Evolutionary conservation across 176 grass and related monocot genomes (phyloP), one percentile per base, ranked within the genome.

Genomic region (Chloris gayana): DNA sequence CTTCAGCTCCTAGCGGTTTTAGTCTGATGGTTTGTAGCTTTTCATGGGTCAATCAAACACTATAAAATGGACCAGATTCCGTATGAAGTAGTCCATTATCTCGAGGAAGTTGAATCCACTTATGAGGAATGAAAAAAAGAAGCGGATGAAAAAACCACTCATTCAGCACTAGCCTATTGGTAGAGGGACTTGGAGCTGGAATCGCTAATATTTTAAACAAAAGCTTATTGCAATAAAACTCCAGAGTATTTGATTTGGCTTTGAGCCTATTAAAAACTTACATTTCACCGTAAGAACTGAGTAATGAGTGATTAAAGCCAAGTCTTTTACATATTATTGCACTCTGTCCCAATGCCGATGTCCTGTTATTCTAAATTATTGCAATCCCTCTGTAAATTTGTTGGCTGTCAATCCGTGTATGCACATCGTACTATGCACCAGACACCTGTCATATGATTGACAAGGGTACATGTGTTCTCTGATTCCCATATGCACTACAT

Each of bases 1-100:
- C 41, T 87, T 63, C 75, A 80, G 75, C 73, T 84, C 70, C 46
- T 91, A 49, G 39, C 69, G 34, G 8, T 92, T 63, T 91, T 85
- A 21, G 80, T 81, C 32, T 87, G 57, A 83, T 80, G 62, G 38
- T 42, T 44, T 69, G 41, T 58, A 62, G 69, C 58, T 78, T 59
- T 80, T 84, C 46, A 56, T 73, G 6, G 63, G 26, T 83, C 14
- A 81, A 67, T 46, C 44, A 53, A 32, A 19, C 58, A 44, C 9
- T 22, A 75, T 49, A 42, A 59, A 68, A 60, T 64, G 22, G 6
- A 49, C 70, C 60, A 67, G 27, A 49, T 80, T 79, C 70, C 60
- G 14, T 25, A 22, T 67, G 17, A 41, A 37, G 26, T 26, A 59
- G 19, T 58, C 54, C 35, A 22, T 67, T 19, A 54, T 56, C 21